Conservation (phyloP, 805 yeast genomes). For the Candida montana region DNA sequence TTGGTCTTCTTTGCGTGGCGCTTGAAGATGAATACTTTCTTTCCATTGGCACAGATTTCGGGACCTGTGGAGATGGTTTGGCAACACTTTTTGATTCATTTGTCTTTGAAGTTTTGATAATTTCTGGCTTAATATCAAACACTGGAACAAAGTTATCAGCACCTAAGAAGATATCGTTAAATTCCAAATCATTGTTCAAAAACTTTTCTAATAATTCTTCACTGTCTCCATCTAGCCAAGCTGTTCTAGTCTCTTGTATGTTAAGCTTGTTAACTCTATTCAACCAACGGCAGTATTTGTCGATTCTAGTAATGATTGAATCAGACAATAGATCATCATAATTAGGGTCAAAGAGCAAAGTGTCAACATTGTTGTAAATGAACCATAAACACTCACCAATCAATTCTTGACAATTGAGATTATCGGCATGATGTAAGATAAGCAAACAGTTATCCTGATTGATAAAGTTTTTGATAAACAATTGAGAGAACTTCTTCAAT, state of each 20-base stretch:
- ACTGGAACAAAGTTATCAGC: conserved; percentile 32
- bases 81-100: conserved; percentile 12
- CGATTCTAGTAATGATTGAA: conserved; percentile 21
- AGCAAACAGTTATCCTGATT: conserved; percentile 54
- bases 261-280: conserved; percentile 20
- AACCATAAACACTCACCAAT: conserved; percentile 62
- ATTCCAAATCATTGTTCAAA: conserved; percentile 28
- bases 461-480: conserved; percentile 51
- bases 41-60: conserved; percentile 1
- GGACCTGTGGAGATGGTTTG: conserved; percentile 9
- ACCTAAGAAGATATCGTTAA: conserved; percentile 38
- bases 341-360: conserved; percentile 41
- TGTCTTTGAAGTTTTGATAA: conserved; percentile 12
- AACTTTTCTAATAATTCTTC: conserved; percentile 30
- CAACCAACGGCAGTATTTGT: conserved; percentile 33
- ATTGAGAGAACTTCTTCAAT: conserved; percentile 57
- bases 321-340: conserved; percentile 18
- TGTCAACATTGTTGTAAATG: conserved; percentile 58
- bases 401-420: conserved; percentile 47
- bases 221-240: conserved; percentile 29
- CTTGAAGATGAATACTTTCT: conserved; percentile 5
- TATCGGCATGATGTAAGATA: conserved; percentile 49
- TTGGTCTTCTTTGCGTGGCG: conserved; percentile 8
- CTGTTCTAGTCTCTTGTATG: conserved; percentile 6
- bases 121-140: conserved; percentile 27